phyloP scores from a whole-genome alignment of 2,329 filamentous ascomycete genomes.

The Neurospora sp. region DNA sequence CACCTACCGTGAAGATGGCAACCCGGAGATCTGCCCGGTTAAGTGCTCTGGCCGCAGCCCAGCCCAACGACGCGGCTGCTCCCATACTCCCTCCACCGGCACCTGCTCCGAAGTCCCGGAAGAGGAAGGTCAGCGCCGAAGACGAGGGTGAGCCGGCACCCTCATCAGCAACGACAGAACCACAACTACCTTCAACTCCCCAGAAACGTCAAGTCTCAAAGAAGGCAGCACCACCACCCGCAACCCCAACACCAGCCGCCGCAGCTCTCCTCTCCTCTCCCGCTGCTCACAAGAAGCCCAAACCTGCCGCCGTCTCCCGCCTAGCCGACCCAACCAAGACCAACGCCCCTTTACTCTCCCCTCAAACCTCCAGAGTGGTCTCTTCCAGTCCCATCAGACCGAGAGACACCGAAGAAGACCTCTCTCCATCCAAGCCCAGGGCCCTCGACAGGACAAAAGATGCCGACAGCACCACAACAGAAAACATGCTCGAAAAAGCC shows the following conservation, averaged over 20 bases:
- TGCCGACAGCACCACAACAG: constrained; percentile 46
- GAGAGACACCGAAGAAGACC: constrained; percentile 15
- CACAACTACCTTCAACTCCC: constrained; percentile 14
- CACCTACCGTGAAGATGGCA: constrained; percentile 17
- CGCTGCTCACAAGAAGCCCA: constrained; percentile 25
- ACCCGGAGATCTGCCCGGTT: constrained; percentile 30
- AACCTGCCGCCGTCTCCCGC: constrained; percentile 35
- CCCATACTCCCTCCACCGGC: constrained; percentile 10
- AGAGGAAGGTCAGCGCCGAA: constrained; percentile 19
- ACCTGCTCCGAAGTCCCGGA: constrained; percentile 14
- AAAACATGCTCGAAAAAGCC: constrained; percentile 65
- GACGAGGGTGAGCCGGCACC: constrained; percentile 9
- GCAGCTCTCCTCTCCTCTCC: constrained; percentile 30
- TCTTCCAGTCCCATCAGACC: constrained; percentile 19
- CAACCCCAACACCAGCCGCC: constrained; percentile 38
- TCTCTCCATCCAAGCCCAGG: constrained; percentile 27
- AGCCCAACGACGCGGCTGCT: neutral
- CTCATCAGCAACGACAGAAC: constrained; percentile 5
- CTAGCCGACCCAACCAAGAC: constrained; percentile 55
- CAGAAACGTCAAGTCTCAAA: constrained; percentile 16
- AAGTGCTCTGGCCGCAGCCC: constrained; percentile 19
- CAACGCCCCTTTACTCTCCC: constrained; percentile 63
- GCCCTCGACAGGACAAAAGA: constrained; percentile 15
- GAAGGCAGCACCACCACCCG: constrained; percentile 27
- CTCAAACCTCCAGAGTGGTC: constrained; percentile 55